Base-by-base conservation (phyloP, 257 asterid species). In the Capsicum rhomboideum region DNA sequence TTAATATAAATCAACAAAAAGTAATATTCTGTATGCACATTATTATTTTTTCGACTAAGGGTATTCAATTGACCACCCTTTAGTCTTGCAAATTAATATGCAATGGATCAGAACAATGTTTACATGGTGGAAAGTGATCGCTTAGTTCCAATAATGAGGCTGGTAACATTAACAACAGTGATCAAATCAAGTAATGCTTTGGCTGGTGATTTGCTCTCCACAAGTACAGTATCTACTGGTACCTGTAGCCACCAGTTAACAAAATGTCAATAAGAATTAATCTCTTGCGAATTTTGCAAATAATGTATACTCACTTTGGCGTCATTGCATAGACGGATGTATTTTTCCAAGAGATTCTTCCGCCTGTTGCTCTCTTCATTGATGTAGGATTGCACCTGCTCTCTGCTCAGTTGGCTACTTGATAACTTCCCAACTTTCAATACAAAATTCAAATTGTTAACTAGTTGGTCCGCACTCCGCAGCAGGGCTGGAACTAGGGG, bases 131-230 rank as follows among this genome's bases (percentile, higher is more conserved):
- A 28, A 50, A 50, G 82, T 77, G 82, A 50, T 50, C 82, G 26
- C 8, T 16, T 77, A 44, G 92, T 87, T 82, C 98, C 97, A 81
- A 95, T 91, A 72, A 95, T 89, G 82, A 95, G 94, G 72, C 79
- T 84, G 37, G 93, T 90, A 83, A 92, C 90, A 71, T 91, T 91
- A 81, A 86, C 95, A 31, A 93, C 90, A n/a, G 85, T 82, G 84
- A 93, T 91, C 82, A 93, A 93, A 83, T 92, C 96, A 58, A 93
- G 23, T 61, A 95, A 91, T 71, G 98, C 91, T 89, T 95, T 93
- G 50, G 89, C 86, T 50, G 93, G 85, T 84, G 95, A 89, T 78
- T 83, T 92, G 92, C 97, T 95, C 91, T 95, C 98, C 84, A 93
- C 89, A 74, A 95, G 91, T 94, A 93, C 93, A 29, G 97, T 93